A percentile compares a stretch with the other conserved stretches of the same genome.
These are phyloP conservation scores for Geotrichum histeridarum DNA, from an alignment of 1,139 yeast species.

Conservation along the genomic window DNA sequence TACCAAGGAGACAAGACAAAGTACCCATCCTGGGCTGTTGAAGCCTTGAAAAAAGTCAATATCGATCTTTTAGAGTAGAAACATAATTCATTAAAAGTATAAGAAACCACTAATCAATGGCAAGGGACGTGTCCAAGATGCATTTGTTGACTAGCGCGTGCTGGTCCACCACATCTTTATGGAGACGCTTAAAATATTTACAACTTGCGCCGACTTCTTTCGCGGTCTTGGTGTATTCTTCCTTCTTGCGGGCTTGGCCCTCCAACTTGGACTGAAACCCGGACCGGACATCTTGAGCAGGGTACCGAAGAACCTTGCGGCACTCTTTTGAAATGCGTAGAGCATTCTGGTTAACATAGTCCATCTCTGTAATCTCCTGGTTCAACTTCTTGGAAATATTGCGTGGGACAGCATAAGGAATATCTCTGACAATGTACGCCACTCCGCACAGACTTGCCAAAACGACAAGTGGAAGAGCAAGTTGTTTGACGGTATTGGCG, in stretches of 20 bases:
- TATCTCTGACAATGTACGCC: conserved; percentile 66
- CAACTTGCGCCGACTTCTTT: conserved; percentile 54
- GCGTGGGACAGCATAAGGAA: conserved; percentile 84
- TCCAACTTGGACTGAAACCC: conserved; percentile 71
- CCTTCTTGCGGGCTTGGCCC: conserved; percentile 55
- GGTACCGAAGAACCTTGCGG: conserved; percentile 71
- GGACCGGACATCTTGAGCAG: conserved; percentile 76
- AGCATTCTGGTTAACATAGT: conserved; percentile 74
- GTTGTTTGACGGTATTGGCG: conserved; percentile 31
- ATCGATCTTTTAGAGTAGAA: conserved; percentile 29
- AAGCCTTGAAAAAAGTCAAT: conserved; percentile 38
- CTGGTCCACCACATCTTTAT: conserved; percentile 36
- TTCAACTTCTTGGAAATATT: conserved; percentile 72
- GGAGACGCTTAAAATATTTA: conserved; percentile 55
- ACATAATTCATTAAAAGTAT: neutral
- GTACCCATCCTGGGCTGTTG: conserved; percentile 43
- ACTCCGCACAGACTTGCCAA: conserved; percentile 55
- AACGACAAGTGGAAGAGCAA: conserved; percentile 47
- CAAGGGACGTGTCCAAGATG: conserved; percentile 22
- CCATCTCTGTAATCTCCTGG: conserved; percentile 56
- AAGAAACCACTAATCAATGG: conserved; percentile 1
- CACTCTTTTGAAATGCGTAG: conserved; percentile 76
- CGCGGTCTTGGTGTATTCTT: conserved; percentile 49
- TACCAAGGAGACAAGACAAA: conserved; percentile 34
- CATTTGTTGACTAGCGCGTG: conserved; percentile 27